A percentile compares a stretch with the other conserved stretches of the same genome.
phyloP scores from a whole-genome alignment of 441 rosid genomes.

The Kokia cookei region DNA sequence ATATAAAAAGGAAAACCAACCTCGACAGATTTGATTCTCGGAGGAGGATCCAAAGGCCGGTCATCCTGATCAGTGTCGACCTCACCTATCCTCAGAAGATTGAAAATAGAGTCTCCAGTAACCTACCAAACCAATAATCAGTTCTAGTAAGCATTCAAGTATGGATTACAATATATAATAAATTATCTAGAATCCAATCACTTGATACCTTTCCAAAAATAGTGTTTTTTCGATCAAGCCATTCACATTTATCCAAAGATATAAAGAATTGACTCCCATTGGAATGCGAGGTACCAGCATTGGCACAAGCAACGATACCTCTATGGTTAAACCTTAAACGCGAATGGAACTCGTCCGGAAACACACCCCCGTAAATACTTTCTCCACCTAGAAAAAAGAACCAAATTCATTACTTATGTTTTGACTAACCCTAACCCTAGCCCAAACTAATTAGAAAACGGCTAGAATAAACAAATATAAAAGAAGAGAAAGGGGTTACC shows the following conservation, averaged over 20 bases:
- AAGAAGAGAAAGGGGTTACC: slow-evolving; percentile 27
- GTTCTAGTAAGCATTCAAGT: slow-evolving; percentile 3
- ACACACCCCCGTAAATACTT: slow-evolving; percentile 68
- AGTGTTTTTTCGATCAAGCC: slow-evolving; percentile 80
- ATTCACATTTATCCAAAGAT: slow-evolving; percentile 83
- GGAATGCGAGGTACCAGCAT: slow-evolving; percentile 71
- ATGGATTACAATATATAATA: not conserved
- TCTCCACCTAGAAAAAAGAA: slow-evolving; percentile 52
- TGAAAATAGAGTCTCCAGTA: slow-evolving; percentile 82
- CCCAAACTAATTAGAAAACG: not conserved
- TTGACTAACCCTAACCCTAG: not conserved
- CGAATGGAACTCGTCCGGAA: slow-evolving; percentile 82
- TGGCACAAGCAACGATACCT: slow-evolving; percentile 88
- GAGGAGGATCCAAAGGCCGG: slow-evolving; percentile 75
- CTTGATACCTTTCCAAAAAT: slow-evolving; percentile 79
- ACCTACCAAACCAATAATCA: slow-evolving; percentile 34
- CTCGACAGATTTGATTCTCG: slow-evolving; percentile 71
- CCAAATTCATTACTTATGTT: not conserved
- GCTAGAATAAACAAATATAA: not conserved
- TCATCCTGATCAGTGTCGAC: slow-evolving; percentile 73
- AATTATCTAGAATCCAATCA: not conserved
- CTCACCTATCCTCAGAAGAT: slow-evolving; percentile 70
- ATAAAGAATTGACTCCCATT: slow-evolving; percentile 94
- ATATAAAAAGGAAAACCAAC: slow-evolving; percentile 25
- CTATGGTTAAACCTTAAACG: slow-evolving; percentile 87